Conservation (phyloP, 2,329 filamentous ascomycete species). For the Colletotrichum sansevieriae region DNA sequence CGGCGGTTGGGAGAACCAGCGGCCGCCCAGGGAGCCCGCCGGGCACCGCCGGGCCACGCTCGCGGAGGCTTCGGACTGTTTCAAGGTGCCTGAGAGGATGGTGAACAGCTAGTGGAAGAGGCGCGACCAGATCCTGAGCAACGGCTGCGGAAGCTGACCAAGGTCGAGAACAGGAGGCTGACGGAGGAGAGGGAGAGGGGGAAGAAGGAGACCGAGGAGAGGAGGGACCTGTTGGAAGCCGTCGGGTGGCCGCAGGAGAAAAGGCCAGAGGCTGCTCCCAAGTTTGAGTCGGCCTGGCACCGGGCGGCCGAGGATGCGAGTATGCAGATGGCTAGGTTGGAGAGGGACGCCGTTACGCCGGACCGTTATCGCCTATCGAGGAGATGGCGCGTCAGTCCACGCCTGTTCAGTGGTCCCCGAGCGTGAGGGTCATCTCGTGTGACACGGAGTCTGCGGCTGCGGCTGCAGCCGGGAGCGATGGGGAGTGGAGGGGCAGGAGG, state of each 20-base stretch:
- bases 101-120: conserved; percentile 25
- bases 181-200: conserved; percentile 16
- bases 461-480: too few species aligned
- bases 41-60: conserved; percentile 18
- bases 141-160: conserved; percentile 9
- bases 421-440: not conserved
- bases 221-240: conserved; percentile 12
- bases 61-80: conserved; percentile 20
- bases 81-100: conserved; percentile 30
- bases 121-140: conserved; percentile 11
- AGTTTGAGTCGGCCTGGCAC: not conserved
- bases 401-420: not conserved
- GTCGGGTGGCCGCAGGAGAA: conserved; percentile 16
- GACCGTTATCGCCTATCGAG: too few species aligned
- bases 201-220: conserved; percentile 9
- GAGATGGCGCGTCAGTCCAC: too few species aligned
- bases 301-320: not conserved
- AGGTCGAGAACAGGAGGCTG: conserved; percentile 8
- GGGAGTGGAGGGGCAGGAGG: too few species aligned
- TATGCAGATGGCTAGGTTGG: not conserved
- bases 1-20: conserved; percentile 4
- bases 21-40: conserved; percentile 6
- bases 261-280: not conserved
- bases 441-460: too few species aligned
- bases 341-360: too few species aligned